Conservation (phyloP, 2,329 filamentous ascomycete genomes). For the Ophiostoma perfectum region DNA sequence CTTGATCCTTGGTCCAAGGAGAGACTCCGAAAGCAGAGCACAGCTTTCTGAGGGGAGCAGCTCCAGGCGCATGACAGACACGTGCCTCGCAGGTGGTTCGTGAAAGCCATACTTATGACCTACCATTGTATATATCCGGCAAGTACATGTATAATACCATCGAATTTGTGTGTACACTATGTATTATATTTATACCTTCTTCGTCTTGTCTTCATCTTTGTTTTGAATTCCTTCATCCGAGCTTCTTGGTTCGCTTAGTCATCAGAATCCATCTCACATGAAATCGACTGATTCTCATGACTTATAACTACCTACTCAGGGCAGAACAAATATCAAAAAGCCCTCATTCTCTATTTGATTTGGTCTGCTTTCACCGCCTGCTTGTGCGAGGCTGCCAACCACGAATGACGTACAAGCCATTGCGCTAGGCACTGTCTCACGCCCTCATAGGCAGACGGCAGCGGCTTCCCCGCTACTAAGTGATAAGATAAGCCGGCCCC, state of each 20-base stretch:
- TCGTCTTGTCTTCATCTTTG: not conserved
- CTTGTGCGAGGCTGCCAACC: not conserved
- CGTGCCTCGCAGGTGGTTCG: not conserved
- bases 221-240: not conserved
- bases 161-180: not conserved
- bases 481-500: conserved; percentile 14
- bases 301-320: no score
- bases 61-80: not conserved
- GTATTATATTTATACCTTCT: not conserved
- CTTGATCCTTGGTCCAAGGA: not conserved
- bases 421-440: not conserved
- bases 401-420: conserved; percentile 9
- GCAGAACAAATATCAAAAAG: no score
- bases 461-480: not conserved
- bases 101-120: not conserved
- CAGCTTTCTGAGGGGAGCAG: not conserved
- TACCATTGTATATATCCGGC: conserved; percentile 1
- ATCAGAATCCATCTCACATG: no score
- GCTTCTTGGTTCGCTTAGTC: no score
- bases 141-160: conserved; percentile 1
- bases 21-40: not conserved
- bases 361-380: no score
- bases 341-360: no score
- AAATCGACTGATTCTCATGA: no score
- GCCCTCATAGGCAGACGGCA: not conserved